Base-by-base conservation (phyloP, 2,329 filamentous ascomycete genomes). In the Rutstroemia sydowiana region DNA sequence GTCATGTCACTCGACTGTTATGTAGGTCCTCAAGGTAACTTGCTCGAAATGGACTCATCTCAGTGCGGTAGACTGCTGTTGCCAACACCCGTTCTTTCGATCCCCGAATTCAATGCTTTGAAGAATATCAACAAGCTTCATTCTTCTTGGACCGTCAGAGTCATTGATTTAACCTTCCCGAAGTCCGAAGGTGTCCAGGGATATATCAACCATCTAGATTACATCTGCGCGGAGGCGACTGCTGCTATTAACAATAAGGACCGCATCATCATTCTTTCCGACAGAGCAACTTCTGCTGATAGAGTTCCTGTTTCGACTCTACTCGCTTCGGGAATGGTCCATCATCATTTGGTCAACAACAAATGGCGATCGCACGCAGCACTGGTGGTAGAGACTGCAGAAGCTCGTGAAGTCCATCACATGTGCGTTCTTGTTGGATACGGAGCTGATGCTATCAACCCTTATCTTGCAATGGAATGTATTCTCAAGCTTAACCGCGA, bases 1-100 rank as follows among this genome's bases (percentile, higher is more conserved):
- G 92, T 97, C 70, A 97, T 97, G 92, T 96, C 92, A 51, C 74
- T 97, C 37, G 91, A 95, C 68, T 95, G 92, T 64, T 97, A 96
- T 67, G 88, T 97, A 61, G 92, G 92, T 45, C 92, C 92, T 42
- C 92, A 97, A 71, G 92, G 92, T 54, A 97, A 97, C 68, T 74
- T 97, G 53, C 76, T 96, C 28, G 91, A 95, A 72, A 96, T 97
- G 87, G 85, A 95, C 64, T 73, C 88, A 53, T 85, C 85, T 26
- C 92, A 97, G 70, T 96, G 91, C 69, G 85, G 85, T 61, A 82
- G 92, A 57, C 76, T 97, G 21, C 79, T 92, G 48, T 78, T 97
- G 4, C 88, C 89, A 37, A 95, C 91, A 53, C 92, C 92, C 31
- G 85, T 96, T 55, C 75, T 97, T 42, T 91, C 88, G 16, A 86